A percentile compares a stretch with the other conserved stretches of the same genome.
phyloP scores from a whole-genome alignment of 306 rosid genomes.

The Acmispon strigosus region DNA sequence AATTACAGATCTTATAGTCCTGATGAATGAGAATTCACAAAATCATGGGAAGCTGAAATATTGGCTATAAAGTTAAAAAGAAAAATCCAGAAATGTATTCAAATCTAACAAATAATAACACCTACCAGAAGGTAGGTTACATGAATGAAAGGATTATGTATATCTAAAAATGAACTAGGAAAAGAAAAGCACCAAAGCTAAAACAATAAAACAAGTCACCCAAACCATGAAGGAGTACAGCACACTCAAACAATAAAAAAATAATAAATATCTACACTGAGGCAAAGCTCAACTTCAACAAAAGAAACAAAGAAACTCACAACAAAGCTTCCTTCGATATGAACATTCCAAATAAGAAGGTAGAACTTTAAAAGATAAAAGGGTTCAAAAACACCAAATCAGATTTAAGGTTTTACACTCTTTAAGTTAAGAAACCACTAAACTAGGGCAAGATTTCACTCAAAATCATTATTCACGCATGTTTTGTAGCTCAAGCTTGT shows the following conservation, averaged over 20 bases:
- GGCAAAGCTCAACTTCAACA: background rate
- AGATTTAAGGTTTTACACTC: background rate
- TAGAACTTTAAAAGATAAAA: background rate
- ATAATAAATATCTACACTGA: background rate
- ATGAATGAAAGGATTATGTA: background rate
- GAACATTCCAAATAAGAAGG: background rate
- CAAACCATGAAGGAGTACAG: conserved; percentile 6
- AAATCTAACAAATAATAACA: background rate
- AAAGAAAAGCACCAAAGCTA: background rate
- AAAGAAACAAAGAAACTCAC: background rate
- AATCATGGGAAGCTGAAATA: conserved; percentile 9
- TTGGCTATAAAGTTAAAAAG: background rate
- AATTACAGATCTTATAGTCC: conserved; percentile 9
- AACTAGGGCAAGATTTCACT: background rate
- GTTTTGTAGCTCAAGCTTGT: background rate
- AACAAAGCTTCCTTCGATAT: background rate
- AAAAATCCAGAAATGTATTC: background rate
- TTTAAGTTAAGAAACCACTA: background rate
- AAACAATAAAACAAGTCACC: background rate
- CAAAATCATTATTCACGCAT: background rate
- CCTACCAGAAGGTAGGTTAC: too few species aligned
- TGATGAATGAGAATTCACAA: conserved; percentile 8
- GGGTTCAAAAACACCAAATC: background rate
- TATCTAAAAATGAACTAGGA: background rate
- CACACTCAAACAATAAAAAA: background rate